phyloP scores from a whole-genome alignment of 2,329 filamentous ascomycete species.

The Endothia cerciana region DNA sequence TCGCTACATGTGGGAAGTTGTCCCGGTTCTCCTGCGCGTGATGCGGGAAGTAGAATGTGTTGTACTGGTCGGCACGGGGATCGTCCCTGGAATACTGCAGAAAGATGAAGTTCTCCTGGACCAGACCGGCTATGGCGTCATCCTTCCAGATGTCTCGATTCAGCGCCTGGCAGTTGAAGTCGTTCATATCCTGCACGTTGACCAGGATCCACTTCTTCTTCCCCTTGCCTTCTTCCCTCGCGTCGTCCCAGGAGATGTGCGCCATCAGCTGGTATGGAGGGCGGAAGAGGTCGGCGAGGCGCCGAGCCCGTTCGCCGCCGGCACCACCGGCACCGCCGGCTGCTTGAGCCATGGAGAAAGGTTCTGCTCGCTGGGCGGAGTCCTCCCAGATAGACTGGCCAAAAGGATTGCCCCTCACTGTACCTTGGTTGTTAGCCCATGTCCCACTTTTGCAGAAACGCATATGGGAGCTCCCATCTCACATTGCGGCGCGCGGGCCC shows the following conservation, averaged over 20 bases:
- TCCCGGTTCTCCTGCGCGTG: conserved; percentile 77
- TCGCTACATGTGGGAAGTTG: conserved; percentile 93
- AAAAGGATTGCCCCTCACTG: conserved; percentile 41
- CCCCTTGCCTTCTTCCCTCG: conserved; percentile 82
- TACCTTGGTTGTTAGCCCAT: conserved; percentile 18
- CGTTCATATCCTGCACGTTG: conserved; percentile 89
- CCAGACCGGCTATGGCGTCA: conserved; percentile 72
- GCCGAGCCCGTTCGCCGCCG: conserved; percentile 59
- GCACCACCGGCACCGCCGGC: conserved; percentile 27
- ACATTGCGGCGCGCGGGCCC: conserved; percentile 33
- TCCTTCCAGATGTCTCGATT: conserved; percentile 98
- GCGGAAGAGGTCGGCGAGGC: conserved; percentile 88
- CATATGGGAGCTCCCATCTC: neutral
- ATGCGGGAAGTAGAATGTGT: conserved; percentile 84
- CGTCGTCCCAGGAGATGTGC: conserved; percentile 78
- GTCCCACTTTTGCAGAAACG: neutral
- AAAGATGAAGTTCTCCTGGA: conserved; percentile 93
- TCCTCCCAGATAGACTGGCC: conserved; percentile 46
- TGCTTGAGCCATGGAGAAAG: conserved; percentile 19
- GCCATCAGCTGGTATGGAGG: conserved; percentile 92
- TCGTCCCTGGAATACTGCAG: conserved; percentile 92
- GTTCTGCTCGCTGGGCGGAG: conserved; percentile 2
- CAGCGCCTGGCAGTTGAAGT: conserved; percentile 92
- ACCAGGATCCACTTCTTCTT: conserved; percentile 93
- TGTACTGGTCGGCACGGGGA: conserved; percentile 74